phyloP scores from a whole-genome alignment of 768 basidiomycete genomes.

The Dentipellis sp. region DNA sequence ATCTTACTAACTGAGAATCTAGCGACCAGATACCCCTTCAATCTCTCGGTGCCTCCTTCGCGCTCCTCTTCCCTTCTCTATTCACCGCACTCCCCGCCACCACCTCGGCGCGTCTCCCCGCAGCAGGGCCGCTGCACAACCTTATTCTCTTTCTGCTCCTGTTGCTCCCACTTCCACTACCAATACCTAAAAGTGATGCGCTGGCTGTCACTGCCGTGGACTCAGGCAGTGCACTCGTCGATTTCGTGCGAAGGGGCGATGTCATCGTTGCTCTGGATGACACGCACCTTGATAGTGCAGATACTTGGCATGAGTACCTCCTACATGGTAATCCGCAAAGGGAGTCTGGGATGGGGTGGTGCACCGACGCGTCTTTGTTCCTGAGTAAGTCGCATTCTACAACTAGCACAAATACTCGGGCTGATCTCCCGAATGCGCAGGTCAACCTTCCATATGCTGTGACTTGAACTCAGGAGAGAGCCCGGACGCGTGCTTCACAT shows the following conservation, averaged over 20 bases:
- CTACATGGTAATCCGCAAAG: conserved; percentile 6
- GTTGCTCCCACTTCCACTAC: conserved; percentile 15
- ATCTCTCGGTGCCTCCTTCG: conserved; percentile 52
- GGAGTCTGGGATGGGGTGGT: conserved; percentile 9
- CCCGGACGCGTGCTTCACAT: conserved; percentile 37
- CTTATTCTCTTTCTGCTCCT: conserved; percentile 47
- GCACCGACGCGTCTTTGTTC: conserved; percentile 8
- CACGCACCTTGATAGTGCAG: conserved; percentile 14
- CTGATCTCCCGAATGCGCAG: conserved; percentile 18
- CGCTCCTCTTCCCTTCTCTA: conserved; percentile 60
- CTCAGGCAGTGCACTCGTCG: conserved; percentile 50
- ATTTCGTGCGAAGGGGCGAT: conserved; percentile 45
- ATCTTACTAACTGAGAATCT: background rate
- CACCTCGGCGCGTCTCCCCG: conserved; percentile 47
- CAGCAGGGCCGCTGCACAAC: conserved; percentile 78
- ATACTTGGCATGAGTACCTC: conserved; percentile 45
- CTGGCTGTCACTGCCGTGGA: conserved; percentile 47
- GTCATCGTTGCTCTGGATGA: conserved; percentile 66
- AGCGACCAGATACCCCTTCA: conserved; percentile 62
- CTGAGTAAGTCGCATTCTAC: conserved; percentile 21
- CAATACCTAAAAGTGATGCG: conserved; percentile 51
- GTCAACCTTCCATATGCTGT: conserved; percentile 15
- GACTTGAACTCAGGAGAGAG: conserved; percentile 4
- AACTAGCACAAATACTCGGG: background rate
- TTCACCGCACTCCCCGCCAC: conserved; percentile 54